Percentiles rank a stretch among this genome's conserved stretches.
These are phyloP conservation scores for Pseudogymnoascus sp. DNA, from an alignment of 2,329 filamentous ascomycete genomes.

Conservation along the genomic window DNA sequence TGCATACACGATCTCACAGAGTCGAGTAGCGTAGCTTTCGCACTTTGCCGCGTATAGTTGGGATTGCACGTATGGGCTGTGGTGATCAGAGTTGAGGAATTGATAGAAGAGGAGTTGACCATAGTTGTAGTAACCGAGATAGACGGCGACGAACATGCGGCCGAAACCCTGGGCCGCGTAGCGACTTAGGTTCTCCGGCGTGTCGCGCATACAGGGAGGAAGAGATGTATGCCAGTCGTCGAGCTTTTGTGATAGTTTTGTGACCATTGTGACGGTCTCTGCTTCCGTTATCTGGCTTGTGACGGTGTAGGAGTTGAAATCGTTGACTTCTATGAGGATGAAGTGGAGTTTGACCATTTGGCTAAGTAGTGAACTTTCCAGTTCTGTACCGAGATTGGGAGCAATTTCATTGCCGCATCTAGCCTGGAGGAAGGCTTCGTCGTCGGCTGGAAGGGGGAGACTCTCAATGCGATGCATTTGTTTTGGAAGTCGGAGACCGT, in stretches of 20 bases:
- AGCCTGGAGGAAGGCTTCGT: constrained; percentile 28
- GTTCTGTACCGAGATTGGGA: constrained; percentile 17
- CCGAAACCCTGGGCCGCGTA: constrained; percentile 33
- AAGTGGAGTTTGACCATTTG: constrained; percentile 32
- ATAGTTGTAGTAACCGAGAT: constrained; percentile 39
- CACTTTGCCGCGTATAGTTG: constrained; percentile 30
- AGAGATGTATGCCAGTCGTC: constrained; percentile 30
- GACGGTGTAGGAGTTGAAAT: constrained; percentile 30
- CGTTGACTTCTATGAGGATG: constrained; percentile 34
- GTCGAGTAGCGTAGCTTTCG: constrained; percentile 31
- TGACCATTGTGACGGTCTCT: constrained; percentile 20
- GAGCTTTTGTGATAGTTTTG: constrained; percentile 26
- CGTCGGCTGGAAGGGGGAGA: constrained; percentile 32
- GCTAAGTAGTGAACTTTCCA: constrained; percentile 25
- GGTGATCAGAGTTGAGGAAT: constrained; percentile 30
- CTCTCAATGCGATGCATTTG: constrained; percentile 24
- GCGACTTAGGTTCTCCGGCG: constrained; percentile 31
- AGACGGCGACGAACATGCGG: constrained; percentile 35
- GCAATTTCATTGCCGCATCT: constrained; percentile 21
- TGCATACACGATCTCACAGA: constrained; percentile 35
- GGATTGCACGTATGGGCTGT: constrained; percentile 12
- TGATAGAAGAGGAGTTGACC: constrained; percentile 38
- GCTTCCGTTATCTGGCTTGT: constrained; percentile 19
- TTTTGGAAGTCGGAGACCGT: constrained; percentile 30
- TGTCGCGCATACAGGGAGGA: constrained; percentile 30